A percentile compares a stretch with the other conserved stretches of the same genome.
Evolutionary conservation across 257 asterid species (phyloP).

Genomic region (Forsythia viridissima): DNA sequence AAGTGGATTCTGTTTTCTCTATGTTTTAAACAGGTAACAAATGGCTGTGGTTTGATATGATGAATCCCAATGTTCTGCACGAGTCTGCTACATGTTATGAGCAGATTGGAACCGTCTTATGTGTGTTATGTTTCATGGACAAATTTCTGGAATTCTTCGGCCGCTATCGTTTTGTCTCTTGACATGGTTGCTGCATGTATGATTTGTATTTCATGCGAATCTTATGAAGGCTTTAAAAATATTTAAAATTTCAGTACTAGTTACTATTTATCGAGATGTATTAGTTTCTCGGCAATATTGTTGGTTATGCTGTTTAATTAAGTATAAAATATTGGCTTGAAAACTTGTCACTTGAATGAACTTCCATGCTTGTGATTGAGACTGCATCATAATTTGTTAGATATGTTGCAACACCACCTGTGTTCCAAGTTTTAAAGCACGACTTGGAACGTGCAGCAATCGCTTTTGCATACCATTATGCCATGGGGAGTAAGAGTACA

Average conservation of each 20-base stretch:
- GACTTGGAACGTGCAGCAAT: neutral
- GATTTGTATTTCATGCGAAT: conserved; percentile 13
- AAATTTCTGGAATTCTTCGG: conserved; percentile 7
- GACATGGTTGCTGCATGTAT: conserved; percentile 6
- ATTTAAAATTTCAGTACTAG: conserved; percentile 7
- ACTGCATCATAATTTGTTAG: neutral
- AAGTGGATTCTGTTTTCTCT: neutral
- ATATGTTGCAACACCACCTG: neutral
- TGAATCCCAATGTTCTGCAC: neutral
- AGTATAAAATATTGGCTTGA: neutral
- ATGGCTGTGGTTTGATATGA: conserved; percentile 12
- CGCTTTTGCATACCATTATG: neutral
- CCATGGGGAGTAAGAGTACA: neutral
- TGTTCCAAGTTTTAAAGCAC: neutral
- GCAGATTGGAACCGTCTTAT: conserved; percentile 3
- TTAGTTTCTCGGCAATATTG: neutral
- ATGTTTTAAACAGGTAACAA: conserved; percentile 38
- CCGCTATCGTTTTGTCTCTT: conserved; percentile 5
- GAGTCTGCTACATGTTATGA: conserved; percentile 3
- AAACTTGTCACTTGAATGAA: too few relatives aligned
- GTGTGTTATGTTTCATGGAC: neutral
- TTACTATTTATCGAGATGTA: neutral
- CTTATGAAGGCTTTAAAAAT: neutral
- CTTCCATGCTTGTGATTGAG: too few relatives aligned
- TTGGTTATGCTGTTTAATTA: neutral